These are phyloP conservation scores for Neurospora crassa DNA, from an alignment of 2,329 filamentous ascomycete species.

Conservation along the genomic window DNA sequence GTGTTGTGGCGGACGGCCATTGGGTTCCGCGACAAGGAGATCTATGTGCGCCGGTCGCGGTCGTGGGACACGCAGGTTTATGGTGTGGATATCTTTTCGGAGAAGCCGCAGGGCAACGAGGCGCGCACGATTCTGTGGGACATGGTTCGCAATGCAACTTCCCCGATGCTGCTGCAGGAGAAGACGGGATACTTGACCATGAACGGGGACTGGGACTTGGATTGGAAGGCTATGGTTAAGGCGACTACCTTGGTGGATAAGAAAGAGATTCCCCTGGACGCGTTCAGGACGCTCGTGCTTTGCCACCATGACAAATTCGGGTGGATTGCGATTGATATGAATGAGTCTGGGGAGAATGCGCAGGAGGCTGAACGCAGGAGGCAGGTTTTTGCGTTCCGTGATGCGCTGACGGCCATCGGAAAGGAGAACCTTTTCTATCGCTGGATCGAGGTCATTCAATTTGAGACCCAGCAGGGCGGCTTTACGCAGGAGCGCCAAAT, in stretches of 20 bases:
- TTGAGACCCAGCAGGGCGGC: conserved; percentile 67
- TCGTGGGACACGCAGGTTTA: conserved; percentile 59
- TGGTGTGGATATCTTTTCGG: conserved; percentile 41
- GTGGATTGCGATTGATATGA: conserved; percentile 59
- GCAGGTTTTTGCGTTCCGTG: conserved; percentile 73
- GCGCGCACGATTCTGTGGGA: conserved; percentile 50
- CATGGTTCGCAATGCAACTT: conserved; percentile 59
- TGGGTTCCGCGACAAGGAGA: conserved; percentile 70
- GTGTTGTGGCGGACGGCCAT: conserved; percentile 62
- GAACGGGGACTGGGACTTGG: conserved; percentile 77
- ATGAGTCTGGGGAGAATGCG: conserved; percentile 31
- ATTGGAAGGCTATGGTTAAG: conserved; percentile 71
- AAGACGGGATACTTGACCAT: conserved; percentile 88
- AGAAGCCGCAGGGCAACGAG: conserved; percentile 30
- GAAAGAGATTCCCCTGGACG: conserved; percentile 50
- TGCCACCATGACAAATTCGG: conserved; percentile 58
- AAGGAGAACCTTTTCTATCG: conserved; percentile 87
- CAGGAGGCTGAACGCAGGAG: conserved; percentile 55
- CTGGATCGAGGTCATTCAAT: conserved; percentile 90
- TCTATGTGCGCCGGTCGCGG: conserved; percentile 70
- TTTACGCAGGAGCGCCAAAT: conserved; percentile 68
- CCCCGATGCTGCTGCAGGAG: conserved; percentile 52
- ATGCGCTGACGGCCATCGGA: conserved; percentile 62
- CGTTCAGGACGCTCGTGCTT: conserved; percentile 62
- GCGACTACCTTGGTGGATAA: conserved; percentile 62